A percentile compares a stretch with the other conserved stretches of the same genome.
phyloP scores from a whole-genome alignment of 192 early-diverging fungal species.

The Backusella mclennaniae region DNA sequence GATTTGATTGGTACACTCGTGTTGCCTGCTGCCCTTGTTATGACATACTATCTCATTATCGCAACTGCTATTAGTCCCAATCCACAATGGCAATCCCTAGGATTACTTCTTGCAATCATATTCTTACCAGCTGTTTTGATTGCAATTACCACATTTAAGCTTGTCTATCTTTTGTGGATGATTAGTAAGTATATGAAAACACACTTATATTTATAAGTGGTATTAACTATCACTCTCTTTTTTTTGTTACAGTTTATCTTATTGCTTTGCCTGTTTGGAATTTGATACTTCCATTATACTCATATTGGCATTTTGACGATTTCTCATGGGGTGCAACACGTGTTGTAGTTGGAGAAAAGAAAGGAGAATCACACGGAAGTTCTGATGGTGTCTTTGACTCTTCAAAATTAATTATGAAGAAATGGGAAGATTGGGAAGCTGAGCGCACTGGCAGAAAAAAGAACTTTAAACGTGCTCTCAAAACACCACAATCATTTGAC shows the following conservation, averaged over 20 bases:
- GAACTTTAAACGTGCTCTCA: not conserved
- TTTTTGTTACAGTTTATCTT: conserved; percentile 50
- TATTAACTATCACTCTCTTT: conserved; percentile 49
- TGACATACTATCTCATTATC: conserved; percentile 77
- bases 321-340: conserved; percentile 86
- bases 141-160: conserved; percentile 76
- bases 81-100: conserved; percentile 51
- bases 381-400: conserved; percentile 74
- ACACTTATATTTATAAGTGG: not conserved
- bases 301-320: conserved; percentile 95
- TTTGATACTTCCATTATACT: conserved; percentile 85
- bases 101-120: conserved; percentile 71
- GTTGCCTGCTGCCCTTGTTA: conserved; percentile 69
- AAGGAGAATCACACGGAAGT: conserved; percentile 66
- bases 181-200: conserved; percentile 37
- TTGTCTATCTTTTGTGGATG: conserved; percentile 91
- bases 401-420: conserved; percentile 49
- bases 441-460: conserved; percentile 37
- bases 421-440: conserved; percentile 60
- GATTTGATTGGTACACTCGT: conserved; percentile 73
- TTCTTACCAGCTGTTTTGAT: conserved; percentile 89
- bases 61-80: not conserved
- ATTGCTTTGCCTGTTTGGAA: conserved; percentile 92
- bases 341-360: conserved; percentile 68
- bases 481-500: not conserved